Percentiles rank a stretch among this genome's conserved stretches.
These are phyloP conservation scores for Medicago arabica DNA, from an alignment of 306 rosid genomes.

Conservation along the genomic window DNA sequence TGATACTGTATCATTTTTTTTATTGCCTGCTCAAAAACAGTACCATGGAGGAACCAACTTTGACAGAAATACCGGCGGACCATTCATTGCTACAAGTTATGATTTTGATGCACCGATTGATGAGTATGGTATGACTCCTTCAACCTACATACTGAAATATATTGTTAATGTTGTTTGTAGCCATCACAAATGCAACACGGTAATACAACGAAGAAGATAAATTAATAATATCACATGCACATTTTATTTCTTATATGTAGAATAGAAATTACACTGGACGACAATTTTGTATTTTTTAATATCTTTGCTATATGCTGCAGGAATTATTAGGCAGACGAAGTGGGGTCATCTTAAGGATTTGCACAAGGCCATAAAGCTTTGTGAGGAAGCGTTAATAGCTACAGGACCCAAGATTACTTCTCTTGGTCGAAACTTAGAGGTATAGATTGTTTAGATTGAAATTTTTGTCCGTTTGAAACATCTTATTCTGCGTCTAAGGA, in stretches of 20 bases:
- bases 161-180: not conserved
- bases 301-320: slow-evolving; percentile 54
- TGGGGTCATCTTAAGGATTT: slow-evolving; percentile 98
- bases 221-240: no score
- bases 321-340: slow-evolving; percentile 85
- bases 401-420: slow-evolving; percentile 79
- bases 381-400: slow-evolving; percentile 81
- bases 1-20: slow-evolving; percentile 39
- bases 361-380: slow-evolving; percentile 87
- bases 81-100: slow-evolving; percentile 91
- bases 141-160: slow-evolving; percentile 12
- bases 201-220: not conserved
- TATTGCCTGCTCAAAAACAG: slow-evolving; percentile 54
- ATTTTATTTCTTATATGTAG: no score
- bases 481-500: not conserved
- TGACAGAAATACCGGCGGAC: slow-evolving; percentile 85
- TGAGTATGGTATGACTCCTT: slow-evolving; percentile 78
- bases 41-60: slow-evolving; percentile 99
- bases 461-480: slow-evolving; percentile 15
- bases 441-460: slow-evolving; percentile 36
- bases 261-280: no score
- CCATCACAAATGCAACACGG: not conserved
- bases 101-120: slow-evolving; percentile 99
- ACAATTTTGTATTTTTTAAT: not conserved
- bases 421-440: slow-evolving; percentile 85